Base-by-base conservation (phyloP, 1,139 yeast genomes). In the Martiniozyma asiatica region DNA sequence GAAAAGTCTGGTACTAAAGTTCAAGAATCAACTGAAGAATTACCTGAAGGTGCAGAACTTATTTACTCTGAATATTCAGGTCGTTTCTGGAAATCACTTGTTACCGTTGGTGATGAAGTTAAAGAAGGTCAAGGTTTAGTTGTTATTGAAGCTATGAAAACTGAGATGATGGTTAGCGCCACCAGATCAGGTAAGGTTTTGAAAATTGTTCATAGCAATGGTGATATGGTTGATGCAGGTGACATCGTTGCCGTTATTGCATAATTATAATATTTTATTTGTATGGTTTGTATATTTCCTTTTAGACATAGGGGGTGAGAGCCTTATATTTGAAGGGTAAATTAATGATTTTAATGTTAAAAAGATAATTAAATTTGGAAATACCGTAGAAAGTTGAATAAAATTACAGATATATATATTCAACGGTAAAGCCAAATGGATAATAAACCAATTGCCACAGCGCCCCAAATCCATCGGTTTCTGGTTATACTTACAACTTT, bases 101-200 rank as follows among this genome's bases (percentile, higher is more conserved):
- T 79, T 20, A 59, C 65, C 33, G 87, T 69, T 26, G 96, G 95
- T n/a, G 92, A 80, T 43, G 56, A 43, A 14, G 93, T 89, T 20
- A 60, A 61, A 32, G 67, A 61, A 35, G 93, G 87, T 21, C 89
- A 82, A 46, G 85, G 85, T 4, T 63, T 89, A 40, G 69, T 89
- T 39, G 84, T 89, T 32, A 82, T 89, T 35, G 97, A 89, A 55
- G 97, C 97, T 32, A 89, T 89, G 97, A 89, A 89, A 63, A 89
- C 98, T 1, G 98, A 89, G 55, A 85, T 89, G 95, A 70, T 74
- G 30, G 93, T 87, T 25, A 63, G 59, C 36, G 73, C 96, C 12
- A 68, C 94, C 3, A 65, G 56, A 31, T 63, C 59, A 8, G 97
- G 97, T 44, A 81, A 70, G 50, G 89, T 89, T 13, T 58, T 73